phyloP scores from a whole-genome alignment of 768 basidiomycete species.

The Clathrus columnatus region DNA sequence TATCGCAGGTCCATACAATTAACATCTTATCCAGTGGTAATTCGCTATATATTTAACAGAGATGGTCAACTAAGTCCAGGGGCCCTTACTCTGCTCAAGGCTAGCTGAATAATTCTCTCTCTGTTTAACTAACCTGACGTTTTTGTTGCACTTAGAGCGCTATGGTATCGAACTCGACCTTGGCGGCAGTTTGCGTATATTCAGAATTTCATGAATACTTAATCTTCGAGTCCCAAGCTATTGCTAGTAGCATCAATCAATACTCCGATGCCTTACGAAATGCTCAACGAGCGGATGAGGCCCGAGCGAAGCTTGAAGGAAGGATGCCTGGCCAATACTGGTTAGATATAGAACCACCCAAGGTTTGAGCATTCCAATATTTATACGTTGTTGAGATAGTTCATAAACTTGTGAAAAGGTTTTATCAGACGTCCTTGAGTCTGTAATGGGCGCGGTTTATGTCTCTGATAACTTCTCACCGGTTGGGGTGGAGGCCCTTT shows the following conservation, averaged over 20 bases:
- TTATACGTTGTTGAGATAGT: neutral
- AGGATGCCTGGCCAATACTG: conserved; percentile 63
- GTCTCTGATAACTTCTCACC: conserved; percentile 65
- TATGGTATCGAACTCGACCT: conserved; percentile 76
- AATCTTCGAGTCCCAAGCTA: conserved; percentile 44
- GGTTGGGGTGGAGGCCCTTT: conserved; percentile 53
- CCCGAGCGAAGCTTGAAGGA: conserved; percentile 37
- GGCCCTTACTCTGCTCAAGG: conserved; percentile 73
- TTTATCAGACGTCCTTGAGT: conserved; percentile 74
- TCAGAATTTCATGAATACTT: conserved; percentile 58
- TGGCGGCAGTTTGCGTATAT: conserved; percentile 69
- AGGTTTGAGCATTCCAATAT: conserved; percentile 38
- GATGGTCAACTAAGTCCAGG: conserved; percentile 63
- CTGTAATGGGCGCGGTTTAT: conserved; percentile 70
- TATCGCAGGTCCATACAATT: neutral
- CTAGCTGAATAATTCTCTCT: conserved; percentile 16
- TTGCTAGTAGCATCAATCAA: conserved; percentile 40
- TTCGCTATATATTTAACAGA: conserved; percentile 58
- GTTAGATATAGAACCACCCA: conserved; percentile 68
- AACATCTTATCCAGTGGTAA: conserved; percentile 44
- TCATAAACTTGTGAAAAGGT: conserved; percentile 32
- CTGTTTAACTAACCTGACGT: neutral
- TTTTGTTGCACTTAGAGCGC: conserved; percentile 42
- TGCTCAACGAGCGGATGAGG: conserved; percentile 36
- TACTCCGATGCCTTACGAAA: conserved; percentile 44